Evolutionary conservation across 2,329 filamentous ascomycete genomes (phyloP).

Genomic region (Botrytis tulipae): DNA sequence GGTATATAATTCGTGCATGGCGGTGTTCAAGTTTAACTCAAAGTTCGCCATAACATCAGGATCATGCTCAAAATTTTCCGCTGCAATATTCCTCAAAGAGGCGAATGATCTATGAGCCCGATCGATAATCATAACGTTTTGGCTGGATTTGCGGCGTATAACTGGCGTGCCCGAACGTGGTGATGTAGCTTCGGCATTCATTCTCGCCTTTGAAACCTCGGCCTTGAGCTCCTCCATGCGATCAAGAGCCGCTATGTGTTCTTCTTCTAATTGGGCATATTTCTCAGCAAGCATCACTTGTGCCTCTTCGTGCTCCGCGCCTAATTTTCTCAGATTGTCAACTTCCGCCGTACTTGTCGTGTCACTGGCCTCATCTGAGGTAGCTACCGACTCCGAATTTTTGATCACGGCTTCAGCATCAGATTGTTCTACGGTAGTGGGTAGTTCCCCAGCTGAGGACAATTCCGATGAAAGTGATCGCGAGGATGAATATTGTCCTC

Average conservation of each 20-base stretch:
- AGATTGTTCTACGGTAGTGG: constrained; percentile 61
- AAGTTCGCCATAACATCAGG: constrained; percentile 90
- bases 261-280: constrained; percentile 78
- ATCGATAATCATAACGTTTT: constrained; percentile 83
- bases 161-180: constrained; percentile 71
- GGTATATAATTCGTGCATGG: constrained; percentile 86
- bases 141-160: constrained; percentile 89
- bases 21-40: constrained; percentile 84
- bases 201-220: constrained; percentile 76
- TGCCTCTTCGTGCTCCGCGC: constrained; percentile 73
- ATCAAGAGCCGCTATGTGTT: constrained; percentile 78
- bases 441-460: constrained; percentile 80
- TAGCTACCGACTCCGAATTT: constrained; percentile 34
- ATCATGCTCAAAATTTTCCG: constrained; percentile 78
- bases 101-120: constrained; percentile 89
- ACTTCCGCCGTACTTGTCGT: constrained; percentile 62
- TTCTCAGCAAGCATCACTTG: constrained; percentile 71
- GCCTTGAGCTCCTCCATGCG: constrained; percentile 89
- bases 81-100: constrained; percentile 81
- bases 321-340: constrained; percentile 65
- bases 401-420: constrained; percentile 54
- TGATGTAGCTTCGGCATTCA: constrained; percentile 46
- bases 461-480: constrained; percentile 92
- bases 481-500: constrained; percentile 70
- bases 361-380: constrained; percentile 41